Evolutionary conservation across 2,329 filamentous ascomycete species (phyloP).

Genomic region (Neonectria magnoliae): DNA sequence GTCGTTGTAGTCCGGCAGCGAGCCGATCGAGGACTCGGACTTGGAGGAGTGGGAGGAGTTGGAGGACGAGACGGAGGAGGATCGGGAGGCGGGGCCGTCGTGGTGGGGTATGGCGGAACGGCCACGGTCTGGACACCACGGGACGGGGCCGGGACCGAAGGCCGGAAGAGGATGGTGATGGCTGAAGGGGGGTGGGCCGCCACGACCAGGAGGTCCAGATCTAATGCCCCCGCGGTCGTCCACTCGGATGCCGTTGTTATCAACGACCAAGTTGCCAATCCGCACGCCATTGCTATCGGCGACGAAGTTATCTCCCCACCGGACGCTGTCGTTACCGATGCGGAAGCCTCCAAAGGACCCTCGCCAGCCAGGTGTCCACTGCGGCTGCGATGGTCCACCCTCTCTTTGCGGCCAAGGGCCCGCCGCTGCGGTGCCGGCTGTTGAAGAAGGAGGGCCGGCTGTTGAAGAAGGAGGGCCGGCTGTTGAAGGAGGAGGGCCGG

Average conservation of each 20-base stretch:
- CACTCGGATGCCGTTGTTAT: slow-evolving; percentile 51
- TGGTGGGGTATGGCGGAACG: slow-evolving; percentile 25
- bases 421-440: slow-evolving; percentile 7
- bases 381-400: slow-evolving; percentile 14
- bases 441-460: slow-evolving; percentile 10
- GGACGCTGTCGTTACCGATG: slow-evolving; percentile 55
- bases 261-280: slow-evolving; percentile 56
- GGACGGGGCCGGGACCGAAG: slow-evolving; percentile 23
- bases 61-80: slow-evolving; percentile 49
- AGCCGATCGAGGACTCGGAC: slow-evolving; percentile 58
- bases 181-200: slow-evolving; percentile 13
- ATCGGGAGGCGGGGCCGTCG: slow-evolving; percentile 41
- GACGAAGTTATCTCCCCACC: slow-evolving; percentile 55
- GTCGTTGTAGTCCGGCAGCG: slow-evolving; percentile 64
- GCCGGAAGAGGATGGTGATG: slow-evolving; percentile 5
- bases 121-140: slow-evolving; percentile 22
- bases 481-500: slow-evolving; percentile 12
- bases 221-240: slow-evolving; percentile 10
- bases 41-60: slow-evolving; percentile 49
- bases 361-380: slow-evolving; percentile 21
- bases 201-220: slow-evolving; percentile 4
- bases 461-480: slow-evolving; percentile 15
- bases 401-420: slow-evolving; percentile 28
- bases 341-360: slow-evolving; percentile 48
- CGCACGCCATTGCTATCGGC: slow-evolving; percentile 58